Evolutionary conservation across 805 yeast species (phyloP).

Genomic region (Geotrichum ghanense): DNA sequence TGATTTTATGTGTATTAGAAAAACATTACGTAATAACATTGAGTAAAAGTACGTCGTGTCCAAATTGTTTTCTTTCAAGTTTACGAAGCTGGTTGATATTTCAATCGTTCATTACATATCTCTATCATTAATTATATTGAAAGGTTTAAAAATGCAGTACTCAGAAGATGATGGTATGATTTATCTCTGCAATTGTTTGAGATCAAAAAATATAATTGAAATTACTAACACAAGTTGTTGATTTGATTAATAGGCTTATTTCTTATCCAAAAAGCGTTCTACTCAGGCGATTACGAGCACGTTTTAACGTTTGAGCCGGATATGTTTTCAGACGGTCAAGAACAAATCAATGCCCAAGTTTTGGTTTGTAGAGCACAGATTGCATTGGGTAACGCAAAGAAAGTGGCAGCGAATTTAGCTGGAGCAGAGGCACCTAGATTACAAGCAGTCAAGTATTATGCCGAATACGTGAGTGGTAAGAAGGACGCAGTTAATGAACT

Average conservation of each 20-base stretch:
- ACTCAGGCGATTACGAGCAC: conserved; percentile 28
- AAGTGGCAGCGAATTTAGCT: conserved; percentile 20
- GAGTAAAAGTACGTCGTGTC: no score
- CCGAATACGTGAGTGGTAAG: conserved; percentile 11
- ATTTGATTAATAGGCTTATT: conserved; percentile 19
- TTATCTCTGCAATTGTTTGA: no score
- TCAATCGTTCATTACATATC: no score
- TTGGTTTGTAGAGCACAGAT: conserved; percentile 29
- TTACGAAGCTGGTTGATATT: no score
- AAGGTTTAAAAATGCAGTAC: no score
- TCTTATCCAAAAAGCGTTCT: conserved; percentile 29
- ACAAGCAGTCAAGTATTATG: conserved; percentile 18
- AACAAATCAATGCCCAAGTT: conserved; percentile 21
- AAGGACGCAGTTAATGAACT: conserved; percentile 15
- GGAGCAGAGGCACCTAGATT: conserved; percentile 16
- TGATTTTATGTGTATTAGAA: no score
- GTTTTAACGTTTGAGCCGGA: conserved; percentile 22
- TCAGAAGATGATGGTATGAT: no score
- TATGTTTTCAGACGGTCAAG: conserved; percentile 14
- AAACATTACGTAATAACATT: no score
- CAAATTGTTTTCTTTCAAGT: no score
- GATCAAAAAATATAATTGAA: no score
- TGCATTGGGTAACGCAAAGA: conserved; percentile 23
- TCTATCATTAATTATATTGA: no score
- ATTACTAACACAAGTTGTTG: no score